Evolutionary conservation across 2,329 filamentous ascomycete genomes (phyloP).

Genomic region (Ascochyta koolunga): DNA sequence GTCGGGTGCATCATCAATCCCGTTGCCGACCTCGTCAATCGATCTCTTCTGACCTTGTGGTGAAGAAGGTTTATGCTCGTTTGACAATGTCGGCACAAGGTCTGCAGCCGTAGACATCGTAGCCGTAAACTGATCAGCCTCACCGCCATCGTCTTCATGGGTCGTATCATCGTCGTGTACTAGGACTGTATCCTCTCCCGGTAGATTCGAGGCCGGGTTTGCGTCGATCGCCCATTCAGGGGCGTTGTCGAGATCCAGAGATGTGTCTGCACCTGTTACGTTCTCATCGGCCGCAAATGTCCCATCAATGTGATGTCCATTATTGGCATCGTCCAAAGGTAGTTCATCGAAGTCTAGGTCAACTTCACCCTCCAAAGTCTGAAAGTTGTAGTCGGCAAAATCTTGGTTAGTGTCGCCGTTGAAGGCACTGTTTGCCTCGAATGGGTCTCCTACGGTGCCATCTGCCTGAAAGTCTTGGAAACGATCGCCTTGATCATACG

Average conservation of each 20-base stretch:
- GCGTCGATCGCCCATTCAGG: constrained; percentile 27
- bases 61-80: constrained; percentile 28
- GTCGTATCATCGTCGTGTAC: constrained; percentile 18
- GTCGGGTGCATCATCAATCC: constrained; percentile 32
- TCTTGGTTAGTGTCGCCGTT: constrained; percentile 35
- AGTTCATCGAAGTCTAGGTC: constrained; percentile 21
- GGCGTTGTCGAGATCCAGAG: constrained; percentile 28
- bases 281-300: constrained; percentile 17
- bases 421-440: constrained; percentile 14
- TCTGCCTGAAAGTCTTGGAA: constrained; percentile 23
- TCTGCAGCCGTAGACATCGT: constrained; percentile 37
- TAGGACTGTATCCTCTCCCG: constrained; percentile 15
- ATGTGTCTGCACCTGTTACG: constrained; percentile 20
- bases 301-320: constrained; percentile 11
- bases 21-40: constrained; percentile 41
- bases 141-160: constrained; percentile 32
- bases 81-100: constrained; percentile 33
- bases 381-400: constrained; percentile 27
- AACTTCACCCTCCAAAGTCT: constrained; percentile 22
- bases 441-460: constrained; percentile 19
- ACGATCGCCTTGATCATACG: constrained; percentile 17
- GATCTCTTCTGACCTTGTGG: constrained; percentile 43
- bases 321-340: constrained; percentile 10
- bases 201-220: constrained; percentile 12
- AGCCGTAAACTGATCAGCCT: constrained; percentile 29